A percentile compares a stretch with the other conserved stretches of the same genome.
These are phyloP conservation scores for Trapa bicornis DNA, from an alignment of 345 rosid genomes.

Conservation along the genomic window DNA sequence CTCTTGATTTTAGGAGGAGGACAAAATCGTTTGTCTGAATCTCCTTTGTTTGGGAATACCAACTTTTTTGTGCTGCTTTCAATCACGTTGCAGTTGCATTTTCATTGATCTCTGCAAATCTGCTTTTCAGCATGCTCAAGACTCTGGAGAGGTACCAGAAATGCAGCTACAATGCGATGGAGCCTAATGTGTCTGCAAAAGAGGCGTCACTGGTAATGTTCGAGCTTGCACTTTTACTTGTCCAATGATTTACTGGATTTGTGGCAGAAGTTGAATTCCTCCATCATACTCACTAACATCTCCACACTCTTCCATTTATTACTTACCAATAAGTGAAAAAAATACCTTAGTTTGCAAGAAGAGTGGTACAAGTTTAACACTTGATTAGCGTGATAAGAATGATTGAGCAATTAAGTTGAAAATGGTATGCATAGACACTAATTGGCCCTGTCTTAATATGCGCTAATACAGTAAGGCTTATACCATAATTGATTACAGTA, in stretches of 20 bases:
- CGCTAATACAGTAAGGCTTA: too few relatives aligned
- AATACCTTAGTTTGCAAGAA: too few relatives aligned
- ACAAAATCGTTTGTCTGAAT: too few relatives aligned
- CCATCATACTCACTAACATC: too few relatives aligned
- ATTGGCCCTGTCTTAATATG: too few relatives aligned
- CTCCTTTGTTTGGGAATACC: too few relatives aligned
- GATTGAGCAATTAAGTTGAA: too few relatives aligned
- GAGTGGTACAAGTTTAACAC: not conserved
- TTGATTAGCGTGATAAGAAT: not conserved
- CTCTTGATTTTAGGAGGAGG: too few relatives aligned
- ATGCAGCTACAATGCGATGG: conserved; percentile 86
- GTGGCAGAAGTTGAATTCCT: not conserved
- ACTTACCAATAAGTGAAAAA: not conserved
- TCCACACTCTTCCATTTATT: too few relatives aligned
- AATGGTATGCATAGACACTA: too few relatives aligned
- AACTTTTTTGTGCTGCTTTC: too few relatives aligned
- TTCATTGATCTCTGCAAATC: not conserved
- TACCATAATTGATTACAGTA: too few relatives aligned
- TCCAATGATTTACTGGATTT: not conserved
- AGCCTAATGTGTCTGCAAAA: conserved; percentile 62
- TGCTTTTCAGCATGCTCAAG: conserved; percentile 51
- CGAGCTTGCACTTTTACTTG: not conserved
- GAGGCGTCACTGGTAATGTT: conserved; percentile 65
- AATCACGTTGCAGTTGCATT: not conserved
- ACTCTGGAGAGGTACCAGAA: conserved; percentile 97